Conservation (phyloP, 179 eudicot species). For the Silene noctiflora region DNA sequence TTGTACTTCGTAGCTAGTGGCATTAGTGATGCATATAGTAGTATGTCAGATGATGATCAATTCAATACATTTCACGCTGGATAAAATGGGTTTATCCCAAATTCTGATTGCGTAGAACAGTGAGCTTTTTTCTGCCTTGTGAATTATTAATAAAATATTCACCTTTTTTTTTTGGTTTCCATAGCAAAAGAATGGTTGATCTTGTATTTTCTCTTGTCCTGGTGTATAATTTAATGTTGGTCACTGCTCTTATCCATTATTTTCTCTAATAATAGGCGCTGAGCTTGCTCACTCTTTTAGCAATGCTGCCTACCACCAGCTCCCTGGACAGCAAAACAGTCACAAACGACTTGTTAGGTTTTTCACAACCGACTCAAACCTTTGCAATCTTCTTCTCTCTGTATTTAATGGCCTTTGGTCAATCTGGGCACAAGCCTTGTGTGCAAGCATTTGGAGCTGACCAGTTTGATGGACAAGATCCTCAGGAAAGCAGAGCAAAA, state of each 20-base stretch:
- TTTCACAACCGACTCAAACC: conserved; percentile 39
- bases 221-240: background rate
- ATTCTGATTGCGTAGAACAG: background rate
- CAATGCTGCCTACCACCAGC: conserved; percentile 38
- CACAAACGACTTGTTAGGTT: conserved; percentile 17
- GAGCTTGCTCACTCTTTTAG: conserved; percentile 59
- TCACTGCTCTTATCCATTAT: background rate
- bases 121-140: background rate
- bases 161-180: too few relatives aligned
- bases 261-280: conserved; percentile 45
- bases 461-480: conserved; percentile 71
- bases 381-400: conserved; percentile 57
- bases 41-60: background rate
- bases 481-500: conserved; percentile 62
- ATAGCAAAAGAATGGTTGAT: too few relatives aligned
- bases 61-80: background rate
- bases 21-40: too few relatives aligned
- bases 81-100: background rate
- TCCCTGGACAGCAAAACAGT: conserved; percentile 24
- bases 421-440: conserved; percentile 87
- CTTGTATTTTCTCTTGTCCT: background rate
- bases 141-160: background rate
- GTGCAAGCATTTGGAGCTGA: conserved; percentile 95
- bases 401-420: conserved; percentile 79
- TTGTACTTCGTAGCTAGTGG: background rate